Conservation (phyloP, 106 monocot species). For the Dendrobium huoshanense region DNA sequence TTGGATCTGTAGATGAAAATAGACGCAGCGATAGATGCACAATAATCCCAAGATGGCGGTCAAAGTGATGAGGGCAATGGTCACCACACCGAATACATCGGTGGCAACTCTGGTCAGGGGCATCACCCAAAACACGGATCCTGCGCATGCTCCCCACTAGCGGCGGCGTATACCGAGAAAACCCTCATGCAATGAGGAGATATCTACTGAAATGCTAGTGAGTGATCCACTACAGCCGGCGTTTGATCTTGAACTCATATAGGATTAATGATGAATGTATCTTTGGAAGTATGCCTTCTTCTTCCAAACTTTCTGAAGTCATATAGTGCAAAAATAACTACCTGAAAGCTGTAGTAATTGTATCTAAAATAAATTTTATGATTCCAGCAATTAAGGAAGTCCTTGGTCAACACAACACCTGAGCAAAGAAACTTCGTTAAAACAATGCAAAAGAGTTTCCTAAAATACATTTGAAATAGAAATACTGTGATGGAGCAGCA, state of each 20-base stretch:
- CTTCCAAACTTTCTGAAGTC: conserved; percentile 4
- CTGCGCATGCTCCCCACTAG: conserved; percentile 45
- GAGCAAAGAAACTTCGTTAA: not conserved
- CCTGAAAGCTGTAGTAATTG: not conserved
- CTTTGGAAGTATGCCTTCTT: not conserved
- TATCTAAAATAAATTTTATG: not conserved
- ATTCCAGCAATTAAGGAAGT: not conserved
- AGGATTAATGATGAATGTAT: not conserved
- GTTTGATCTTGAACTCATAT: not conserved
- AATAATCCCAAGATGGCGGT: conserved; percentile 34
- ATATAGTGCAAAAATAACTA: not conserved
- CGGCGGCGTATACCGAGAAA: conserved; percentile 28
- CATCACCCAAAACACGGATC: conserved; percentile 46
- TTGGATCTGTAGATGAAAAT: conserved; percentile 45
- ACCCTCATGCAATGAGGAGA: not conserved
- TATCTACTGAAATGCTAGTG: not conserved
- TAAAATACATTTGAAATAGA: not conserved
- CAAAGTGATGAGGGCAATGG: conserved; percentile 38
- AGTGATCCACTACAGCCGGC: not conserved
- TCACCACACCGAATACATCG: conserved; percentile 54
- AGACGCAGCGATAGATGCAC: conserved; percentile 39
- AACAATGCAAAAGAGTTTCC: not conserved
- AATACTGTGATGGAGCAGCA: not conserved
- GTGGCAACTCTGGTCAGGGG: conserved; percentile 37
- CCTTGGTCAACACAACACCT: not conserved